A percentile compares a stretch with the other conserved stretches of the same genome.
phyloP scores from a whole-genome alignment of 352 stramenopile species.

The Paralagenidium karlingii region DNA sequence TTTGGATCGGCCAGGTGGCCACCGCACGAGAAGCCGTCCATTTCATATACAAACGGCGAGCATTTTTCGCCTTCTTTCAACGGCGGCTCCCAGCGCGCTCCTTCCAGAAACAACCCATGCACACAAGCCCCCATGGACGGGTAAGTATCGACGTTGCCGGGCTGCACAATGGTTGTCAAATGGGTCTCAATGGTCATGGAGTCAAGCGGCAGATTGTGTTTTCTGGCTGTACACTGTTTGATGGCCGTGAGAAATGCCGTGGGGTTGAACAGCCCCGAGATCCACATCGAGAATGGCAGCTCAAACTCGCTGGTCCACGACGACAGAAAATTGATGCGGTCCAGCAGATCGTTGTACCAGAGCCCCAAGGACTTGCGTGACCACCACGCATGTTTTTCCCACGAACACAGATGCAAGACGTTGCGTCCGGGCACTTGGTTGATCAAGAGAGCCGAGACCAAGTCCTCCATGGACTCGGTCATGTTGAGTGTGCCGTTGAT shows the following conservation, averaged over 20 bases:
- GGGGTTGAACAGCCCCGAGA: slow-evolving; percentile 89
- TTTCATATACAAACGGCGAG: slow-evolving; percentile 63
- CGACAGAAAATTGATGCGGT: slow-evolving; percentile 56
- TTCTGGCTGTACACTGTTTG: slow-evolving; percentile 86
- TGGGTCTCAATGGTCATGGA: slow-evolving; percentile 84
- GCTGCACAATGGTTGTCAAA: slow-evolving; percentile 43
- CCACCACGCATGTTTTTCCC: slow-evolving; percentile 84
- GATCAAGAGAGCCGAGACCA: slow-evolving; percentile 42
- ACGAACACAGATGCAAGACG: slow-evolving; percentile 60
- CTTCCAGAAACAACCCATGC: slow-evolving; percentile 86
- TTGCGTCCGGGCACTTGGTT: slow-evolving; percentile 74
- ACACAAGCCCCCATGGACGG: slow-evolving; percentile 83
- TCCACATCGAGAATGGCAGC: slow-evolving; percentile 78
- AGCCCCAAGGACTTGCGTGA: slow-evolving; percentile 81
- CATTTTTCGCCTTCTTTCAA: slow-evolving; percentile 30
- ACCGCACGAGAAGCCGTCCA: slow-evolving; percentile 78
- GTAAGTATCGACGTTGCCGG: slow-evolving; percentile 35
- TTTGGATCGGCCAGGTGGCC: slow-evolving; percentile 53
- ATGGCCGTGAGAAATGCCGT: slow-evolving; percentile 86
- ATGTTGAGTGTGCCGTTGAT: slow-evolving; percentile 79
- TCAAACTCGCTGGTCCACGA: slow-evolving; percentile 73
- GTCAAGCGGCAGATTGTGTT: slow-evolving; percentile 85
- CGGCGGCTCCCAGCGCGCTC: slow-evolving; percentile 80
- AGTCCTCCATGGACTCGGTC: slow-evolving; percentile 84
- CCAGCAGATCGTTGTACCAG: slow-evolving; percentile 84